Base-by-base conservation (phyloP, 225 moss, liverwort and hornwort species). In the Sphagnum tenellum region DNA sequence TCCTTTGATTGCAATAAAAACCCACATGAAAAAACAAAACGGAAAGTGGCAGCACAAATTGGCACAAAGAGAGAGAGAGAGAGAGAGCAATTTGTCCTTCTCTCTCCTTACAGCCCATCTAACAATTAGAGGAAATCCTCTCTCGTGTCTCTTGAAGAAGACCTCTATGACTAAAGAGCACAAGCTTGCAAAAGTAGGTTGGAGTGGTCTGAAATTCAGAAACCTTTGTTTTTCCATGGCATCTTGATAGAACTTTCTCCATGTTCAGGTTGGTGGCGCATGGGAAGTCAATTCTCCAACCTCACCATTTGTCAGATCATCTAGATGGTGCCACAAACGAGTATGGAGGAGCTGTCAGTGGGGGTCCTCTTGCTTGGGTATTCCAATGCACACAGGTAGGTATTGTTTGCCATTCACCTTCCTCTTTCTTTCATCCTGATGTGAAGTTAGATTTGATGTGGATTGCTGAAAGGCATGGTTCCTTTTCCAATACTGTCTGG, bases 261-360 rank as follows among this genome's bases (percentile, higher is more conserved):
- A 9, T 52, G 64, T 50, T 61, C 65, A 95, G 95, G 67, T 76
- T 80, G 47, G 78, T 84, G 62, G 66, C 66, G 1, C 80, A 78
- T 59, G 88, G 80, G 47, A 52, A 61, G 6, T 60, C 82, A 1
- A 65, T 95, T 52, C 72, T 95, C 54, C 95, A 92, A 77, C 91
- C 88, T 44, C 84, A 91, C 66, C 80, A 91, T 50, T 64, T 95
- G 2, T 44, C 78, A 50, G 72, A 81, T 44, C 85, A 82, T 76
- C 77, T 91, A 54, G 14, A 69, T 44, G 53, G 55, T 9, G 71
- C 55, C 46, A 69, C 79, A 5, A 48, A 66, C 56, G 78, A 81
- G 9, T 66, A 61, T 44, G 70, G 67, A 12, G 65, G 50, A 2
- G 75, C 72, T n/a, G 47, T 59, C 29, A 66, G 83, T 45, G 56